Evolutionary conservation across 1,284 basidiomycete genomes (phyloP).

Genomic region (Laetiporus sulphureus): DNA sequence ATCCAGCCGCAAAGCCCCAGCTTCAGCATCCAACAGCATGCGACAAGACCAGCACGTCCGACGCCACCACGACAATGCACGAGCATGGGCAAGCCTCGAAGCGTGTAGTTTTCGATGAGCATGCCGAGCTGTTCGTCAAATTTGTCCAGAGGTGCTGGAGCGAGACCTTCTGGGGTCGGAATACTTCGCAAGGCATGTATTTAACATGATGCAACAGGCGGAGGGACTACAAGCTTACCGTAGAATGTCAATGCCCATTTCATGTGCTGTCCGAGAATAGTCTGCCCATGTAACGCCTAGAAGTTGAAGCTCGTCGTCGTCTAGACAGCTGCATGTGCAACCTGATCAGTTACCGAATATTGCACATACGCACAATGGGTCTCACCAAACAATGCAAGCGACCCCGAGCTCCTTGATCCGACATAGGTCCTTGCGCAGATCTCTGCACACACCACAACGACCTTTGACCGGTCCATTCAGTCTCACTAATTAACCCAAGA

Average conservation of each 20-base stretch:
- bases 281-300: constrained; percentile 81
- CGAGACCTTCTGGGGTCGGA: constrained; percentile 89
- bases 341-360: too few relatives aligned
- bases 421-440: constrained; percentile 70
- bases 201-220: too few relatives aligned
- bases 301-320: constrained; percentile 80
- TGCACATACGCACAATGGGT: too few relatives aligned
- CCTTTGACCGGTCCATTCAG: constrained; percentile 79
- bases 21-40: constrained; percentile 90
- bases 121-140: constrained; percentile 70
- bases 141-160: constrained; percentile 57
- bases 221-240: too few relatives aligned
- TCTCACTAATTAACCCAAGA: constrained; percentile 63
- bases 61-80: constrained; percentile 95
- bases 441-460: constrained; percentile 79
- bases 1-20: constrained; percentile 81
- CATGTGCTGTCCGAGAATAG: constrained; percentile 60
- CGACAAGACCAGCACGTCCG: constrained; percentile 89
- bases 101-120: constrained; percentile 71
- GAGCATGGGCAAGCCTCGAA: constrained; percentile 70
- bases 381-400: constrained; percentile 78
- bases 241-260: constrained; percentile 73
- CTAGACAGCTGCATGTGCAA: constrained; percentile 73
- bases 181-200: constrained; percentile 40
- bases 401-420: constrained; percentile 77